Percentiles rank a stretch among this genome's conserved stretches.
Evolutionary conservation across 805 yeast species (phyloP).

Genomic region (Brettanomyces nanus): DNA sequence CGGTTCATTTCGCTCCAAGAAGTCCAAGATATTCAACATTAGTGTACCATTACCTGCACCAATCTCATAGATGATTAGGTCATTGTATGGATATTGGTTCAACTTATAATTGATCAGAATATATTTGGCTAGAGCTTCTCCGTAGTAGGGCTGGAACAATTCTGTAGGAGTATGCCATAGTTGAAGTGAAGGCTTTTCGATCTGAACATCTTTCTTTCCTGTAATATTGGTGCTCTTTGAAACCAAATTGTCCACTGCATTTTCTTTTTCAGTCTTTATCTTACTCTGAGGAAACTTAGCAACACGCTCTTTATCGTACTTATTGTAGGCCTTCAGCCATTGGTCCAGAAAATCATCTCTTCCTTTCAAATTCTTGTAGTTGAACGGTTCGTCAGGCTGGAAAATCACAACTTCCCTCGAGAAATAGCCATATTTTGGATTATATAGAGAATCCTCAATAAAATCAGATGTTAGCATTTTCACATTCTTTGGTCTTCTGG

Average conservation of each 20-base stretch:
- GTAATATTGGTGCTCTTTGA: neutral
- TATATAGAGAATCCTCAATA: conserved; percentile 78
- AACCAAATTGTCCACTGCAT: neutral
- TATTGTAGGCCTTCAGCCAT: conserved; percentile 58
- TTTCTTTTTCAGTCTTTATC: conserved; percentile 4
- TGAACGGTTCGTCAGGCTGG: conserved; percentile 57
- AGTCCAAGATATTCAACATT: conserved; percentile 68
- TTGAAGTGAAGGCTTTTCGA: conserved; percentile 42
- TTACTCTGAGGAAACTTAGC: conserved; percentile 16
- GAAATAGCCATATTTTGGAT: conserved; percentile 78
- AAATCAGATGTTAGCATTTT: conserved; percentile 74
- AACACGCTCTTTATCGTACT: conserved; percentile 33
- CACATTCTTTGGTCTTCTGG: conserved; percentile 46
- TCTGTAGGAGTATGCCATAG: conserved; percentile 91
- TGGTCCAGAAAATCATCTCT: conserved; percentile 61
- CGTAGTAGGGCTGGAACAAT: conserved; percentile 74
- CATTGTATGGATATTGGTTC: conserved; percentile 60
- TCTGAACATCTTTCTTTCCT: conserved; percentile 7
- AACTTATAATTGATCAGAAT: conserved; percentile 62
- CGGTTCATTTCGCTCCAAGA: conserved; percentile 52
- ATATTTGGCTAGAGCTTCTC: conserved; percentile 79
- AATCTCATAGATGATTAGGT: conserved; percentile 72
- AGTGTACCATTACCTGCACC: conserved; percentile 89
- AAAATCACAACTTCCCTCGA: conserved; percentile 71
- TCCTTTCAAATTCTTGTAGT: conserved; percentile 47